Evolutionary conservation across 768 basidiomycete genomes (phyloP), one percentile per base, ranked within the genome.

Genomic region (Mycena amicta): DNA sequence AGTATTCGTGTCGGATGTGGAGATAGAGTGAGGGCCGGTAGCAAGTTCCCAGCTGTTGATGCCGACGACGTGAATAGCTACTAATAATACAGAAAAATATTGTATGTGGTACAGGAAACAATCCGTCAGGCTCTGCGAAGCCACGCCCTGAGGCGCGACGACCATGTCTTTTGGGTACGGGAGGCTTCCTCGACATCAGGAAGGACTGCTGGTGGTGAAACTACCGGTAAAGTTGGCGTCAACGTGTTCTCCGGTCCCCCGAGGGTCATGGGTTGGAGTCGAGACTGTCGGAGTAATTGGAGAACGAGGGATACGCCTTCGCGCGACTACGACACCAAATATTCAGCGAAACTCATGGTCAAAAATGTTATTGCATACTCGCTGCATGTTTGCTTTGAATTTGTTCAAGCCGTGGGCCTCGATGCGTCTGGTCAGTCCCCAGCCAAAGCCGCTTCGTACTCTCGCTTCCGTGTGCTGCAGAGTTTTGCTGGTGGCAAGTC

Each of bases 321-420:
- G 43, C 92, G 90, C 66, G 90, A 93, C 92, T 93, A 60, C 33
- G 61, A 50, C 49, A 53, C n/a, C n/a, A n/a, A n/a, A n/a, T n/a
- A n/a, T n/a, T n/a, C n/a, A n/a, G n/a, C n/a, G n/a, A n/a, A n/a
- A n/a, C n/a, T n/a, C n/a, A n/a, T n/a, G 33, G 43, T 33, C 41
- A 29, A 27, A 52, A 27, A 40, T 51, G 25, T 50, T 33, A 26
- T 47, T 22, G 74, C 87, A 53, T 70, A 89, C 95, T 66, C 85
- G 82, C 72, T 95, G 92, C 50, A 95, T 78, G 68, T 97, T 92
- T 18, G 88, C 84, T 72, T 95, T 93, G 77, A 96, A 95, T 60
- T 84, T 85, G 12, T 84, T 85, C 52, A 94, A 72, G 20, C 93
- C 95, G 65, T 93, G 92, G 55, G 77, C 90, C 73, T 97, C 95